Percentiles rank a stretch among this genome's conserved stretches.
These are phyloP conservation scores for Dysphania ambrosioides DNA, from an alignment of 148 eudicot genomes.

Conservation along the genomic window DNA sequence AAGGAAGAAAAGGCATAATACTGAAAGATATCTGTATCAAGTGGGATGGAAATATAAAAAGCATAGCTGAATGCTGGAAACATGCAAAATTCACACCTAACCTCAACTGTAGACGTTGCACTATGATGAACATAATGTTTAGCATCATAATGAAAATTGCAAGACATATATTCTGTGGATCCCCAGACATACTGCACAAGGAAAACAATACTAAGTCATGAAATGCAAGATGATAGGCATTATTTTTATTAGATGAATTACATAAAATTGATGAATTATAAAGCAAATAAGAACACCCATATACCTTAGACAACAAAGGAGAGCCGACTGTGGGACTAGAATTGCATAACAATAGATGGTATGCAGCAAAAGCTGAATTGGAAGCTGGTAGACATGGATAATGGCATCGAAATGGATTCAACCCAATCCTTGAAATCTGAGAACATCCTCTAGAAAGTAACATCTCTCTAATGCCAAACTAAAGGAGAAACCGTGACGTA, in stretches of 20 bases:
- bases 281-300: background rate
- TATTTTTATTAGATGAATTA: background rate
- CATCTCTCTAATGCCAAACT: slow-evolving; percentile 7
- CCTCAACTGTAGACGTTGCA: slow-evolving; percentile 66
- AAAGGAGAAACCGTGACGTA: background rate
- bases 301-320: background rate
- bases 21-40: background rate
- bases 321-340: slow-evolving; percentile 3
- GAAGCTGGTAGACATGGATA: slow-evolving; percentile 2
- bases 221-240: background rate
- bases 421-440: slow-evolving; percentile 31
- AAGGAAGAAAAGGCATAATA: background rate
- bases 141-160: slow-evolving; percentile 35
- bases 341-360: slow-evolving; percentile 15
- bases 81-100: slow-evolving; percentile 30
- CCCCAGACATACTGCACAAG: slow-evolving; percentile 73
- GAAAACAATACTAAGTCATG: slow-evolving; percentile 16
- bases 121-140: slow-evolving; percentile 49
- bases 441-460: slow-evolving; percentile 22
- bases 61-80: background rate
- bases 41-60: background rate
- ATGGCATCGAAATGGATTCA: slow-evolving; percentile 14
- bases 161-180: slow-evolving; percentile 44
- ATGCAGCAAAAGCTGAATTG: slow-evolving; percentile 7
- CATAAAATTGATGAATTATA: background rate